Base-by-base conservation (phyloP, 2,329 filamentous ascomycete species). In the Aureobasidium sp. region DNA sequence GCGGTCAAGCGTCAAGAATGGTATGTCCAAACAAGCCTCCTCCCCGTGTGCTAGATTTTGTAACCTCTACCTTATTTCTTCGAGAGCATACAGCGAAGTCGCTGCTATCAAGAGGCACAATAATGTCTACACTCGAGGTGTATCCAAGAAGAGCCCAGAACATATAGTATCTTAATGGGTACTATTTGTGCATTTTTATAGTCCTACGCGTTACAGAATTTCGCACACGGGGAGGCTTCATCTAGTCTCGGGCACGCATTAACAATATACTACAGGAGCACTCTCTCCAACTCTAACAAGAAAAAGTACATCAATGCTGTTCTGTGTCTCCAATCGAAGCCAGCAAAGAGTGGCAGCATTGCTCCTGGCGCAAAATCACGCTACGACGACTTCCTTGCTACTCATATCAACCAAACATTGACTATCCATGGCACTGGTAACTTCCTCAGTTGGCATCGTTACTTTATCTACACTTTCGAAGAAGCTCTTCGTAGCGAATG, bases 1-100 rank as follows among this genome's bases (percentile, higher is more conserved):
- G 72, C 72, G 1, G 68, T 69, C 3, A 67, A 78, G 4, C 70
- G 78, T 51, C 69, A 69, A 64, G 78, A 80, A 70, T 80, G 78
- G 78, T 62, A 49, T 13, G 27, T 51, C 7, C 2, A 29, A 1
- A 6, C 14, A 21, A 6, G 6, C 21, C 21, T 21, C 21, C 21
- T 21, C n/a, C n/a, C n/a, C 21, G 21, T 21, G 21, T 21, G 21
- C 1, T 21, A 21, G 1, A 21, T 21, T 21, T 21, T 21, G 21
- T 21, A 21, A 21, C 21, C 21, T 21, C 21, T 21, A 21, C 21
- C 21, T 1, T 21, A 1, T 21, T 21, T 21, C 21, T 21, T 21
- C 21, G 21, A 1, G 21, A 21, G 21, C 21, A 21, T 21, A 21
- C 21, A 21, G 21, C 21, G 21, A 21, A 21, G 21, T 21, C 21